A percentile compares a stretch with the other conserved stretches of the same genome.
Evolutionary conservation across 192 early-diverging fungal species (phyloP).

Genomic region (Coemansia sp.): DNA sequence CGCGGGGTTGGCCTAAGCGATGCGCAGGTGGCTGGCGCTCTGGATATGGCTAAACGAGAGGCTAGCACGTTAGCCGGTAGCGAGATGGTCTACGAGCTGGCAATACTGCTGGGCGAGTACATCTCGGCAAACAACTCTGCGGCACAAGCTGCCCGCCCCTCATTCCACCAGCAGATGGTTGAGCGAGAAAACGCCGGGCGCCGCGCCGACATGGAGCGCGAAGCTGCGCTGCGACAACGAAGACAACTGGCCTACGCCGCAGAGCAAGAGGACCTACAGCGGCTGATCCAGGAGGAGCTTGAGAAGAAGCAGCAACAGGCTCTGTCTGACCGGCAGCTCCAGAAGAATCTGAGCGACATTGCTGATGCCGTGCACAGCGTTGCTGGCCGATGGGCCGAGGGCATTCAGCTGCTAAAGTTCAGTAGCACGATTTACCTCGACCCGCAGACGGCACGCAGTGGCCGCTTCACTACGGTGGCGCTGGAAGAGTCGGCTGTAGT

Average conservation of each 20-base stretch:
- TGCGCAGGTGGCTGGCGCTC: conserved; percentile 52
- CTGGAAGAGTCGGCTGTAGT: conserved; percentile 37
- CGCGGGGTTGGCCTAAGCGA: conserved; percentile 56
- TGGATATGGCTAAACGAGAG: conserved; percentile 27
- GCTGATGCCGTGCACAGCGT: conserved; percentile 41
- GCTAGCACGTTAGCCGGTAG: conserved; percentile 51
- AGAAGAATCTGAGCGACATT: conserved; percentile 30
- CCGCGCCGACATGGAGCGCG: conserved; percentile 27
- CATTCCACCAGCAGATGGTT: conserved; percentile 52
- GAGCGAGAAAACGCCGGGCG: conserved; percentile 35
- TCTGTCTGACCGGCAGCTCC: conserved; percentile 25
- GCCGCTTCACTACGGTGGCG: conserved; percentile 36
- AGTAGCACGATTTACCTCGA: conserved; percentile 13
- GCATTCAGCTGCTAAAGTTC: conserved; percentile 43
- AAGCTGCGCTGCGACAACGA: conserved; percentile 4
- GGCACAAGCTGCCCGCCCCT: conserved; percentile 49
- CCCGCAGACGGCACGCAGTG: conserved; percentile 17
- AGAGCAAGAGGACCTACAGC: conserved; percentile 38
- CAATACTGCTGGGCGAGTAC: conserved; percentile 58
- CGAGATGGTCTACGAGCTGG: conserved; percentile 71
- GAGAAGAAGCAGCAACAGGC: conserved; percentile 45
- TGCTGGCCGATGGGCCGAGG: conserved; percentile 43
- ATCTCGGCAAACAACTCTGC: conserved; percentile 59
- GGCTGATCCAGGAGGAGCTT: conserved; percentile 43
- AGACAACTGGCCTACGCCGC: conserved; percentile 18